A percentile compares a stretch with the other conserved stretches of the same genome.
phyloP scores from a whole-genome alignment of 768 basidiomycete species.

The Boletus reticuloceps region DNA sequence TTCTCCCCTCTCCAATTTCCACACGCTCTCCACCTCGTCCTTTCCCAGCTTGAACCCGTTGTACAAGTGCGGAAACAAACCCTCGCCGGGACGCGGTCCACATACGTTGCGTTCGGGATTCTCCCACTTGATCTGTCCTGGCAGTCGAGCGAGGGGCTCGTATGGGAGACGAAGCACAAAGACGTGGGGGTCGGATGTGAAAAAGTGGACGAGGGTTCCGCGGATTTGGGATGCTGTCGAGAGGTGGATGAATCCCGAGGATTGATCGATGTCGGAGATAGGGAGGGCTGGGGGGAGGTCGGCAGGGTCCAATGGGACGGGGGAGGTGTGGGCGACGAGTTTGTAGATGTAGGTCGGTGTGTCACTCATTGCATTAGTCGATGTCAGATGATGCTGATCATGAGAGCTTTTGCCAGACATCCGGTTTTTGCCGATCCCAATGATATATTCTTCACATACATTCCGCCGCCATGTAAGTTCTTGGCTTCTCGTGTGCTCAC shows the following conservation, averaged over 20 bases:
- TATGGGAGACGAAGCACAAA: slow-evolving; percentile 47
- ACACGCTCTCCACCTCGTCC: slow-evolving; percentile 44
- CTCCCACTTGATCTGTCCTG: slow-evolving; percentile 46
- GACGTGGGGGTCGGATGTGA: slow-evolving; percentile 36
- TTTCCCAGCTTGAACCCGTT: slow-evolving; percentile 43
- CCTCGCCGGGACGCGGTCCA: slow-evolving; percentile 43
- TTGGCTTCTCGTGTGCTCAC: no score
- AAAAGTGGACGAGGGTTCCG: slow-evolving; percentile 47
- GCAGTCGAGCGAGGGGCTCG: slow-evolving; percentile 30
- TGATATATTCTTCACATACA: no score
- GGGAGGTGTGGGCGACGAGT: slow-evolving; percentile 43
- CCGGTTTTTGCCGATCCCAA: no score
- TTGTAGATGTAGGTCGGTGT: slow-evolving; percentile 61
- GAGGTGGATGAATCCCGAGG: slow-evolving; percentile 52
- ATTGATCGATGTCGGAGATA: slow-evolving; percentile 46
- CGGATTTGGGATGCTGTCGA: slow-evolving; percentile 51
- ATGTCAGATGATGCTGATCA: background rate
- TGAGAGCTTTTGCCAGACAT: no score
- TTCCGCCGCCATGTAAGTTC: no score
- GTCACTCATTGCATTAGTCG: slow-evolving; percentile 10
- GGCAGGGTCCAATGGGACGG: slow-evolving; percentile 30
- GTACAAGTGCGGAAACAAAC: slow-evolving; percentile 55
- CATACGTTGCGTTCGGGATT: slow-evolving; percentile 38
- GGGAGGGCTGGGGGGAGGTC: slow-evolving; percentile 47
- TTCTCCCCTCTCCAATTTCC: slow-evolving; percentile 20